A percentile compares a stretch with the other conserved stretches of the same genome.
Evolutionary conservation across 2,329 filamentous ascomycete species (phyloP).

Genomic region (Neofusicoccum ribis): DNA sequence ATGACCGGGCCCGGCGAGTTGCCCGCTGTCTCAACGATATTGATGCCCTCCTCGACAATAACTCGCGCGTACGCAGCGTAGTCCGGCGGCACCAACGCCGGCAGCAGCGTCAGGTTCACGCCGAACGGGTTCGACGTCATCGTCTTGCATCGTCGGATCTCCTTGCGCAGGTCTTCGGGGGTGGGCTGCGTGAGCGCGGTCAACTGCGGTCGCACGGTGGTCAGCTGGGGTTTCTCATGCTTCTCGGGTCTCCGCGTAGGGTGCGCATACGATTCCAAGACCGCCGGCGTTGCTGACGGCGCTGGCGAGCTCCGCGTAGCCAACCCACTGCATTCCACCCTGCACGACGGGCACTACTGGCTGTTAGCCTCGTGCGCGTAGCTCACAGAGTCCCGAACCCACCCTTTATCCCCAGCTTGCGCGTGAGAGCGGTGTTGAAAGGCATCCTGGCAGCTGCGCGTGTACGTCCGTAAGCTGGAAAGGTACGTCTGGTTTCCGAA

Average conservation of each 20-base stretch:
- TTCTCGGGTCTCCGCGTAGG: not conserved
- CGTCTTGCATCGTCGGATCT: constrained; percentile 82
- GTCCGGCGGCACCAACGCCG: constrained; percentile 84
- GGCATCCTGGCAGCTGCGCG: constrained; percentile 48
- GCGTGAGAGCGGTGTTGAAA: constrained; percentile 65
- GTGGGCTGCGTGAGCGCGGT: constrained; percentile 90
- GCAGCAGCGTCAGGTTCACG: constrained; percentile 93
- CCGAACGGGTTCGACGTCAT: constrained; percentile 82
- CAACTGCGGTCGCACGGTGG: constrained; percentile 44
- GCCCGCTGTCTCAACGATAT: constrained; percentile 88
- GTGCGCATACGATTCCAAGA: constrained; percentile 61
- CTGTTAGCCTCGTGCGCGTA: constrained; percentile 1
- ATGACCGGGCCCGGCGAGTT: constrained; percentile 92
- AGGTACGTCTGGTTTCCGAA: not conserved
- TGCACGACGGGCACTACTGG: constrained; percentile 73
- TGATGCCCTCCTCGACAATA: constrained; percentile 88
- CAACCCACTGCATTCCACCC: constrained; percentile 85
- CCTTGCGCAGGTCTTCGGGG: constrained; percentile 86
- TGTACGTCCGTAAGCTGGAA: not conserved
- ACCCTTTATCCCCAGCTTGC: constrained; percentile 59
- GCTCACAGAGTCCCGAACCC: constrained; percentile 46
- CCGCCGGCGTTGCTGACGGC: constrained; percentile 70
- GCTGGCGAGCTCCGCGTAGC: constrained; percentile 74
- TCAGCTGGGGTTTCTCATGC: not conserved
- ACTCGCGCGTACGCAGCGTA: constrained; percentile 90